phyloP scores from a whole-genome alignment of 2,329 filamentous ascomycete genomes.

The Calonectria pauciramosa region DNA sequence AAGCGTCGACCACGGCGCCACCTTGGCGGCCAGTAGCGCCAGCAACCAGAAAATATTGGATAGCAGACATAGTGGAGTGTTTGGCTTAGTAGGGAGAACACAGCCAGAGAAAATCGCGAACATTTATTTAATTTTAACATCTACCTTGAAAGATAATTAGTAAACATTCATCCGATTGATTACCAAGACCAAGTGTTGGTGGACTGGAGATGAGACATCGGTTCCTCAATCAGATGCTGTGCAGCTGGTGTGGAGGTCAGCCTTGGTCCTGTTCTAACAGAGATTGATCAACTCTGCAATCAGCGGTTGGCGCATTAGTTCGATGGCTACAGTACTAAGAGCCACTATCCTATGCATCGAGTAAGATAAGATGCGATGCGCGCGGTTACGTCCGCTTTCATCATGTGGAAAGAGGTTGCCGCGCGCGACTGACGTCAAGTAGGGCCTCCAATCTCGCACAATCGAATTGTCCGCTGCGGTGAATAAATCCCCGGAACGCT shows the following conservation, averaged over 20 bases:
- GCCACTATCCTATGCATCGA: background rate
- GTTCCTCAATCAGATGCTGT: background rate
- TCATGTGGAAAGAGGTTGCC: background rate
- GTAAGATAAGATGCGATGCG: background rate
- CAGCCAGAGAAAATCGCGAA: background rate
- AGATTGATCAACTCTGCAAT: background rate
- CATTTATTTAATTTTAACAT: background rate
- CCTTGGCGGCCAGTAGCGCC: slow-evolving; percentile 51
- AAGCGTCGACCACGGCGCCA: slow-evolving; percentile 44
- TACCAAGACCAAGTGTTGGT: background rate
- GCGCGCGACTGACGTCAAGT: slow-evolving; percentile 10
- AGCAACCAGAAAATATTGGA: slow-evolving; percentile 39
- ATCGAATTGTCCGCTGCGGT: background rate
- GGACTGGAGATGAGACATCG: background rate
- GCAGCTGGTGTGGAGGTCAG: background rate
- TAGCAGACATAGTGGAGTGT: slow-evolving; percentile 11
- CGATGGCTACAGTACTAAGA: background rate
- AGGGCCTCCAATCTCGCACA: background rate
- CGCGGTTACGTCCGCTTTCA: background rate
- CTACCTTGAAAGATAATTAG: background rate
- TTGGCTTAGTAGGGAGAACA: background rate
- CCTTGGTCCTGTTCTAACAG: background rate
- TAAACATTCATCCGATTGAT: background rate
- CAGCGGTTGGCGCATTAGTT: background rate
- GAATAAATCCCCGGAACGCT: background rate